Percentiles rank a stretch among this genome's conserved stretches.
These are phyloP conservation scores for Dactylella cylindrospora DNA, from an alignment of 2,329 filamentous ascomycete genomes.

Conservation along the genomic window DNA sequence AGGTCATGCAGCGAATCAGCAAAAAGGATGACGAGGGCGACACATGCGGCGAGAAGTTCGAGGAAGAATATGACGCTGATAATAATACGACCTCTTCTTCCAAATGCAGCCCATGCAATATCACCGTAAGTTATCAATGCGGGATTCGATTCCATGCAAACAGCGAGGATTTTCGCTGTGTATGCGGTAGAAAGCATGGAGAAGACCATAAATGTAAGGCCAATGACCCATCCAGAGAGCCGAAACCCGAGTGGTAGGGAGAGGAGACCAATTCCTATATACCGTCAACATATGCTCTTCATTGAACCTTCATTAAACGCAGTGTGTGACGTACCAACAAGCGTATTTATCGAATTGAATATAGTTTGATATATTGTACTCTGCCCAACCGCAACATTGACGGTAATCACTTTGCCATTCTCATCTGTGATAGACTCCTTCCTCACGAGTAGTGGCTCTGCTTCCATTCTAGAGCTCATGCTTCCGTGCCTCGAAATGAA, in stretches of 20 bases:
- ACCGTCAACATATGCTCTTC: slow-evolving; percentile 51
- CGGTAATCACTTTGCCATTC: slow-evolving; percentile 69
- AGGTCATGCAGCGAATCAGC: slow-evolving; percentile 81
- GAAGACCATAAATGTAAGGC: slow-evolving; percentile 71
- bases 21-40: slow-evolving; percentile 89
- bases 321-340: slow-evolving; percentile 41
- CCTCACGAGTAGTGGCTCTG: slow-evolving; percentile 79
- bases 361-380: slow-evolving; percentile 94
- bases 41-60: slow-evolving; percentile 82
- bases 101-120: slow-evolving; percentile 76
- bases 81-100: slow-evolving; percentile 73
- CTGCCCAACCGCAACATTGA: slow-evolving; percentile 83
- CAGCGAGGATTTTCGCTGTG: slow-evolving; percentile 65
- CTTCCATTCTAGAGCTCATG: slow-evolving; percentile 59
- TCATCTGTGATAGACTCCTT: slow-evolving; percentile 68
- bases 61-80: slow-evolving; percentile 85
- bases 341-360: slow-evolving; percentile 84
- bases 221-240: slow-evolving; percentile 70
- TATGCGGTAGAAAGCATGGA: slow-evolving; percentile 78
- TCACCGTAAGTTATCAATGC: slow-evolving; percentile 90
- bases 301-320: slow-evolving; percentile 1
- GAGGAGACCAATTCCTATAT: slow-evolving; percentile 69
- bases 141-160: slow-evolving; percentile 81
- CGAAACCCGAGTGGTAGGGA: slow-evolving; percentile 83
- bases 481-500: slow-evolving; percentile 49